These are phyloP conservation scores for Pistacia integerrima DNA, from an alignment of 345 rosid genomes.

Conservation along the genomic window DNA sequence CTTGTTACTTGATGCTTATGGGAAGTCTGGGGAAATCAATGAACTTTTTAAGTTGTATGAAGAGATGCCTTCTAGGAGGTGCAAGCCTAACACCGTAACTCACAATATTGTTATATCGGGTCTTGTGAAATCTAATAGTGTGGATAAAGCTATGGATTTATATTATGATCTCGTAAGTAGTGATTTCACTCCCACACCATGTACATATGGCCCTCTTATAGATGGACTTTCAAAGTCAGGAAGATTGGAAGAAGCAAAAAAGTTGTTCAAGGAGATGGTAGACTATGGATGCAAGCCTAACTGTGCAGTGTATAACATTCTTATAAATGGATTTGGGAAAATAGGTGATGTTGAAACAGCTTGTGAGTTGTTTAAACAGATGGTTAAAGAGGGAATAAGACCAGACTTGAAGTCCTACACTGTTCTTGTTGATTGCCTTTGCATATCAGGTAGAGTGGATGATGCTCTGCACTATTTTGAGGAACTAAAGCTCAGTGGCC, in stretches of 20 bases:
- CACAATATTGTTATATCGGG: slow-evolving; percentile 79
- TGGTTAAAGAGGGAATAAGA: slow-evolving; percentile 78
- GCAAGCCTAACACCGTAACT: slow-evolving; percentile 64
- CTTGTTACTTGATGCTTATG: slow-evolving; percentile 65
- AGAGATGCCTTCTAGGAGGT: slow-evolving; percentile 62
- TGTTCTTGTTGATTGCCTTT: slow-evolving; percentile 71
- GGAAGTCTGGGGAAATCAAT: slow-evolving; percentile 59
- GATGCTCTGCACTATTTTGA: slow-evolving; percentile 69
- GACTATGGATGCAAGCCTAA: slow-evolving; percentile 82
- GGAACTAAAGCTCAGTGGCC: slow-evolving; percentile 64
- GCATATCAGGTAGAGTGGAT: slow-evolving; percentile 69
- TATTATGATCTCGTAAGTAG: slow-evolving; percentile 72
- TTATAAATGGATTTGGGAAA: slow-evolving; percentile 86
- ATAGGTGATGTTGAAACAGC: slow-evolving; percentile 67
- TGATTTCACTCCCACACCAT: slow-evolving; percentile 73
- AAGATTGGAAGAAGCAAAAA: slow-evolving; percentile 63
- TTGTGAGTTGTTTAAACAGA: slow-evolving; percentile 60
- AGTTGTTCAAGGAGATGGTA: slow-evolving; percentile 77
- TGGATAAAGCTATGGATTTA: slow-evolving; percentile 70
- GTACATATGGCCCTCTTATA: slow-evolving; percentile 85
- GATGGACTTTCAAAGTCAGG: slow-evolving; percentile 76
- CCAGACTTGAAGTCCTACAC: slow-evolving; percentile 94
- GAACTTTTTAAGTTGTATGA: slow-evolving; percentile 59
- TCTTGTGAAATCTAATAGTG: slow-evolving; percentile 56
- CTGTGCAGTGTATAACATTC: slow-evolving; percentile 83